Evolutionary conservation across 371 early-diverging fungal species (phyloP).

Genomic region (Batrachochytrium dendrobatidis): DNA sequence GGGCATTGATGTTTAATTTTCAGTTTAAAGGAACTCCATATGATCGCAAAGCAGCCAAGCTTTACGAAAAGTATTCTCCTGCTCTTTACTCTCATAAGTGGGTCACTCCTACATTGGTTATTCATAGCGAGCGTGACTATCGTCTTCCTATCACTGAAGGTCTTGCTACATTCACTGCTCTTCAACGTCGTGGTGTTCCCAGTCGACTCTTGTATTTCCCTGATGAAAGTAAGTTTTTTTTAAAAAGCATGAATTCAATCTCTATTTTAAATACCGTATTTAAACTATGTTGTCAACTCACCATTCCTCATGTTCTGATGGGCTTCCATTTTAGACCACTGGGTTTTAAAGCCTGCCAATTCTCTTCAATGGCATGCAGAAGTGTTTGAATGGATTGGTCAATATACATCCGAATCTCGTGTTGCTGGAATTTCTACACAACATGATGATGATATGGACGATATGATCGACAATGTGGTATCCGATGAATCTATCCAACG

Average conservation of each 20-base stretch:
- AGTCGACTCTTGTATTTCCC: constrained; percentile 71
- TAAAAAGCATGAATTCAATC: too few relatives aligned
- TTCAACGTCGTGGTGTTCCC: constrained; percentile 65
- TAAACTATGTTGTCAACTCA: background rate
- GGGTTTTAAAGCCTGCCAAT: constrained; percentile 68
- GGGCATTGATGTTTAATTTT: too few relatives aligned
- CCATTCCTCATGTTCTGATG: background rate
- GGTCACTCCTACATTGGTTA: constrained; percentile 74
- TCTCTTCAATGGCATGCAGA: constrained; percentile 69
- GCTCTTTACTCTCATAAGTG: constrained; percentile 62
- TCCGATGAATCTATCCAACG: too few relatives aligned
- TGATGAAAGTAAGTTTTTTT: constrained; percentile 67
- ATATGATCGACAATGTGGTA: too few relatives aligned
- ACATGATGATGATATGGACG: too few relatives aligned
- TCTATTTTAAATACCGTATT: too few relatives aligned
- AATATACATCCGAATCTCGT: too few relatives aligned
- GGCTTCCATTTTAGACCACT: constrained; percentile 6
- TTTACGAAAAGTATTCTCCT: constrained; percentile 66
- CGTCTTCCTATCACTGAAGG: constrained; percentile 62
- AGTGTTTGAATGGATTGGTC: constrained; percentile 57
- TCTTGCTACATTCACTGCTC: constrained; percentile 68
- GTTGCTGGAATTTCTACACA: too few relatives aligned
- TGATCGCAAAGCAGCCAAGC: constrained; percentile 32
- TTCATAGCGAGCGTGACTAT: constrained; percentile 53
- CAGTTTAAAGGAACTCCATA: constrained; percentile 64